Evolutionary conservation across 1,284 basidiomycete genomes (phyloP).

Genomic region (Cutaneotrichosporon dermatis): DNA sequence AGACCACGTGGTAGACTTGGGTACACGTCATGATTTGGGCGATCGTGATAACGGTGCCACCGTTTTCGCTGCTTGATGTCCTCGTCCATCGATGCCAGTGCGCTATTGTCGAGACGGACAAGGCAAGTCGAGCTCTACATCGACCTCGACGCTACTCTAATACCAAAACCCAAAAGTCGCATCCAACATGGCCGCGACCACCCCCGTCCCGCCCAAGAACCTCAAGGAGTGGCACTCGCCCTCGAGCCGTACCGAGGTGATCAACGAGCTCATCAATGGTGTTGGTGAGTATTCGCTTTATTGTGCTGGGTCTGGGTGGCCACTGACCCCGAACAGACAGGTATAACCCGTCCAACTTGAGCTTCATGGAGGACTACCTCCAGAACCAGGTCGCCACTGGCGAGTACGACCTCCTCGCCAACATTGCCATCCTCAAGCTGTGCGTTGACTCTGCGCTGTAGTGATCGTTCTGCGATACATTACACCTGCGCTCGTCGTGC

Average conservation of each 20-base stretch:
- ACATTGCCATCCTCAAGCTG: slow-evolving; percentile 74
- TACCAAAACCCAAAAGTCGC: slow-evolving; percentile 10
- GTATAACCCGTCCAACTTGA: slow-evolving; percentile 90
- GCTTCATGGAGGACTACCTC: slow-evolving; percentile 90
- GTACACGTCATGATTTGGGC: not conserved
- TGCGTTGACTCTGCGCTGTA: slow-evolving; percentile 42
- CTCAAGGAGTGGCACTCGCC: slow-evolving; percentile 54
- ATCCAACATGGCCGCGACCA: slow-evolving; percentile 31
- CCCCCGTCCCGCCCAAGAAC: slow-evolving; percentile 37
- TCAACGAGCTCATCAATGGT: slow-evolving; percentile 84
- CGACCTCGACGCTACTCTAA: not conserved
- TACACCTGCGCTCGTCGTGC: no score
- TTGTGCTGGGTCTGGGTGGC: not conserved
- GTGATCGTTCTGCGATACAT: no score
- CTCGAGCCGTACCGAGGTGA: slow-evolving; percentile 70
- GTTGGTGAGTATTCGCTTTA: slow-evolving; percentile 61
- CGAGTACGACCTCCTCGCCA: slow-evolving; percentile 89
- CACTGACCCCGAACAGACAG: slow-evolving; percentile 60
- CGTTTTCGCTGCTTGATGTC: slow-evolving; percentile 1
- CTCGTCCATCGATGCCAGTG: no score
- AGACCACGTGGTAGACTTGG: not conserved
- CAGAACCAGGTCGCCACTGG: slow-evolving; percentile 82
- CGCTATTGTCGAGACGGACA: not conserved
- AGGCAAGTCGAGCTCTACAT: not conserved
- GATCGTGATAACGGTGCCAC: not conserved